Conservation (phyloP, 2,329 filamentous ascomycete genomes). For the Coniochaeta sp. region DNA sequence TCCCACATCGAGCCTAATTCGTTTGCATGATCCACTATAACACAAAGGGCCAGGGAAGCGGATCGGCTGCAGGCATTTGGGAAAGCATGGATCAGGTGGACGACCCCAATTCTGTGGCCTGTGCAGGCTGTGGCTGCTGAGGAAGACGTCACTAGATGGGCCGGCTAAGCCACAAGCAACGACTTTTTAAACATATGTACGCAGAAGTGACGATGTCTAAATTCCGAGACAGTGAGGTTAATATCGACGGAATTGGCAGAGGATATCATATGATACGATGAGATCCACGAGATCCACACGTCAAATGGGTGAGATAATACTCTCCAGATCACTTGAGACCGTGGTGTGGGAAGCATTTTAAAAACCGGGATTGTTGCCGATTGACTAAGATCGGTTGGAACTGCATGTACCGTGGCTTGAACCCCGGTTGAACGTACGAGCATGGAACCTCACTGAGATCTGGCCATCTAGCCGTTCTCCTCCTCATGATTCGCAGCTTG, state of each 20-base stretch:
- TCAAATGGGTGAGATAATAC: not conserved
- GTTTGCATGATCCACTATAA: not conserved
- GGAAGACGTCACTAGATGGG: not conserved
- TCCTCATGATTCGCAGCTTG: not conserved
- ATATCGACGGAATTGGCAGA: not conserved
- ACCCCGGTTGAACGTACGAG: not conserved
- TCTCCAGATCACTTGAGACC: not conserved
- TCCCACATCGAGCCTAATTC: not conserved
- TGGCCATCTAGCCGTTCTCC: no score
- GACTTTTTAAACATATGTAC: not conserved
- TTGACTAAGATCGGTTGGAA: no score
- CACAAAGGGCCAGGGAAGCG: not conserved
- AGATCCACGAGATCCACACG: not conserved
- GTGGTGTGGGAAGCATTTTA: not conserved
- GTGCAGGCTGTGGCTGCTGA: not conserved
- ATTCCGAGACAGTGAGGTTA: not conserved
- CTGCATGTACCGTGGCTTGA: not conserved
- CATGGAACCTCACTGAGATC: no score
- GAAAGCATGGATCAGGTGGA: not conserved
- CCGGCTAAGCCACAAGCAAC: not conserved
- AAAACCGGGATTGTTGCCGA: not conserved
- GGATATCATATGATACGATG: no score
- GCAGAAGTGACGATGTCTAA: not conserved
- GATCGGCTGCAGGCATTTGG: not conserved
- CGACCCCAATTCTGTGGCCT: not conserved